Evolutionary conservation across 139 green algal species (phyloP), one percentile per base, ranked within the genome.

Genomic region (Volvox africanus): DNA sequence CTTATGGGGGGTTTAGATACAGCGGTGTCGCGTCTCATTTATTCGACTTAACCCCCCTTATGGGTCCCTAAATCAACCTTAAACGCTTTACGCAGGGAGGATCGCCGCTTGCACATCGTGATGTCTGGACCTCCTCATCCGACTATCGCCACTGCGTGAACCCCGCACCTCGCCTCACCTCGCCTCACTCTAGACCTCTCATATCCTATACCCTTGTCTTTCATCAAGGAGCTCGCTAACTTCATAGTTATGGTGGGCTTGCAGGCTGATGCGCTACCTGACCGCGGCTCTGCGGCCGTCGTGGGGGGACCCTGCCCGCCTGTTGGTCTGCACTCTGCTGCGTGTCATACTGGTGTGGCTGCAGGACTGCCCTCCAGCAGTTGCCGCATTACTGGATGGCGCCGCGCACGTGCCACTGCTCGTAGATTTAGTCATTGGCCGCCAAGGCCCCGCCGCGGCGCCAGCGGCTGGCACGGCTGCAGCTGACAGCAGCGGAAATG

Each of bases 311-410:
- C 33, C 26, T 22, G 36, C 69, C 71, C 82, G 93, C 80, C 32
- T 92, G 33, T 33, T 89, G 28, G 89, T 89, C 92, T 80, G 93
- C 93, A 85, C 84, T 50, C 78, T 94, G 28, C 92, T 98, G 77
- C 92, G 94, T 0, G 86, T 98, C 78, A 91, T 98, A 61, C 89
- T 97, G 50, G 94, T 92, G 55, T 98, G 96, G 96, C 92, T 97
- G 44, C n/a, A 88, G 16, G 96, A 95, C 33, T 97, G 94, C 88
- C 91, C 95, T 5, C 71, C 89, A 1, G 95, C 95, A 14, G 92
- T 97, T 18, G 37, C 76, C 14, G 86, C 92, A 0, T 91, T 97
- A 78, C 87, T 98, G 62, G 86, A 81, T 0, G 75, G 87, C 17
- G 77, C 93, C 0, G 78, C 91, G 55, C 92, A 95, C 91, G 67